Conservation (phyloP, 75 land plant genomes). For the Pinus taeda region DNA sequence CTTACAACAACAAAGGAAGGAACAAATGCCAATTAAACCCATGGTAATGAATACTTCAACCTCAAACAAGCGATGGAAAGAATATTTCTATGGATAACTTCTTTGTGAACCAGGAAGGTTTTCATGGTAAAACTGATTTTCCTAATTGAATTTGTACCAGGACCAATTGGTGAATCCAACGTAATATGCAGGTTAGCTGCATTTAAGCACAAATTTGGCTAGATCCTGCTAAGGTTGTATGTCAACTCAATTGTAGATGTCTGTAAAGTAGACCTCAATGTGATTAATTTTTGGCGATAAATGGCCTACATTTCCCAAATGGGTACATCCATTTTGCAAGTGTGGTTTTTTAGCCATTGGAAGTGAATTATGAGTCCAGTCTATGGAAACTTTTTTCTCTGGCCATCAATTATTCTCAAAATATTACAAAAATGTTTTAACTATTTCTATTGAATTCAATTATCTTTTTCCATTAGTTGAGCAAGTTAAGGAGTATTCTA, state of each 20-base stretch:
- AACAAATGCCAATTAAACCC: no score
- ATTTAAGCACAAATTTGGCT: background rate
- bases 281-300: background rate
- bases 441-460: no score
- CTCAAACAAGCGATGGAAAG: no score
- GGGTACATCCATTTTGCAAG: slow-evolving; percentile 3
- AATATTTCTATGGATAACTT: background rate
- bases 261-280: slow-evolving; percentile 1
- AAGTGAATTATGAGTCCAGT: background rate
- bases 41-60: no score
- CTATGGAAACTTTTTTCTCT: no score
- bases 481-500: no score
- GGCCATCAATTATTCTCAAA: no score
- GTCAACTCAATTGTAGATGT: background rate
- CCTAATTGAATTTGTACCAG: slow-evolving; percentile 1
- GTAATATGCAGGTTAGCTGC: slow-evolving; percentile 6
- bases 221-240: background rate
- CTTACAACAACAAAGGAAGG: no score
- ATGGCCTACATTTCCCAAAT: background rate
- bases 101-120: background rate
- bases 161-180: background rate
- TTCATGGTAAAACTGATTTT: background rate
- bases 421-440: no score
- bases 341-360: background rate
- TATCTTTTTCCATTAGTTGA: no score